These are phyloP conservation scores for Alloteropsis semialata DNA, from an alignment of 176 grass and related monocot species.

Conservation along the genomic window DNA sequence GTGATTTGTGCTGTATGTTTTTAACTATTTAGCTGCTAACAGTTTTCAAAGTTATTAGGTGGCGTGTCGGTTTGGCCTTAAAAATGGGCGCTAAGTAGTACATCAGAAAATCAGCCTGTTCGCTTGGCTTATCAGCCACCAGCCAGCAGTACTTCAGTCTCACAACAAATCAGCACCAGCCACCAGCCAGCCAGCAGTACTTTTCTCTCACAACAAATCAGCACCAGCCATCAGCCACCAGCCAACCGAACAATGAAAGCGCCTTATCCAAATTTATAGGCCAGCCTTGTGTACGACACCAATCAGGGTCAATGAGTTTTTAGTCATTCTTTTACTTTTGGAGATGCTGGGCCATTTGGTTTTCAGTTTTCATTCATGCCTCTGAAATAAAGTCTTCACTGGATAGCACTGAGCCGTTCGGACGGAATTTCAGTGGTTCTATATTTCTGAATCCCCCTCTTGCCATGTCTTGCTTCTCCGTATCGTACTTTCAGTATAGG, in stretches of 20 bases:
- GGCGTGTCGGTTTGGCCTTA: slow-evolving; percentile 2
- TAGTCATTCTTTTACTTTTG: neutral
- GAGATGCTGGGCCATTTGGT: neutral
- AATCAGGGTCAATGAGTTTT: neutral
- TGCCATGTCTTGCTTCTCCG: neutral
- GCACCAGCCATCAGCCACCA: no score
- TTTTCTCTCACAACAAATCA: no score
- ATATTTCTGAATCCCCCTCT: neutral
- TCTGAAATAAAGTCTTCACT: neutral
- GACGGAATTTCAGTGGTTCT: neutral
- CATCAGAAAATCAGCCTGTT: no score
- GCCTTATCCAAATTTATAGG: neutral
- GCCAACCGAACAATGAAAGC: no score
- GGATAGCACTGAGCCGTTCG: neutral
- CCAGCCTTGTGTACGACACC: neutral
- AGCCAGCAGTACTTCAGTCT: no score
- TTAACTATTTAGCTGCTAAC: neutral
- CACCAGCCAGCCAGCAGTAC: no score
- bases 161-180: no score
- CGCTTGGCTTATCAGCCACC: no score
- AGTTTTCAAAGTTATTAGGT: slow-evolving; percentile 19
- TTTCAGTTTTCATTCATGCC: neutral
- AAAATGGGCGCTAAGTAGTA: neutral
- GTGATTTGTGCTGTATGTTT: neutral
- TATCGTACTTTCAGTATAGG: neutral